phyloP scores from a whole-genome alignment of 768 basidiomycete species.

The Chiua virens region DNA sequence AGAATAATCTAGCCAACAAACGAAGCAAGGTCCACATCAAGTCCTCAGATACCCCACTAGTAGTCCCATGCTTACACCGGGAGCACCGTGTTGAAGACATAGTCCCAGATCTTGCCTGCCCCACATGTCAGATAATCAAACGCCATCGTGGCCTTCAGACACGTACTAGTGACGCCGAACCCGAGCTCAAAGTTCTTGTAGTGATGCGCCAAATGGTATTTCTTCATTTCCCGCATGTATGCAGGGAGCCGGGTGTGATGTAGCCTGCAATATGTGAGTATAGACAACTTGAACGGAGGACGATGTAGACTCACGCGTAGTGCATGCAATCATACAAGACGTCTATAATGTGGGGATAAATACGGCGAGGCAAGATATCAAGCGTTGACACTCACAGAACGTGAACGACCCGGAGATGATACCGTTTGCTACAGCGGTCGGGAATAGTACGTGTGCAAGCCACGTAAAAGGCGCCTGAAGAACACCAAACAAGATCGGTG shows the following conservation, averaged over 20 bases:
- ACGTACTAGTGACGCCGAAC: constrained; percentile 88
- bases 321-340: constrained; percentile 89
- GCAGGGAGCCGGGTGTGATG: constrained; percentile 86
- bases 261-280: constrained; percentile 42
- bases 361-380: neutral
- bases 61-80: constrained; percentile 43
- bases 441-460: constrained; percentile 82
- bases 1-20: constrained; percentile 8
- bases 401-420: constrained; percentile 79
- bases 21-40: constrained; percentile 7
- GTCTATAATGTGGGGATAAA: constrained; percentile 43
- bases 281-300: neutral
- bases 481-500: constrained; percentile 74
- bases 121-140: constrained; percentile 1
- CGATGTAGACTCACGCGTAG: constrained; percentile 64
- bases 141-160: constrained; percentile 19
- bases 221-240: constrained; percentile 92
- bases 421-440: constrained; percentile 82
- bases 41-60: neutral
- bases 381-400: constrained; percentile 57
- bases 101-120: constrained; percentile 90
- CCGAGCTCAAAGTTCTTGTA: constrained; percentile 98
- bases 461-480: constrained; percentile 86
- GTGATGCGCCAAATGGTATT: constrained; percentile 96
- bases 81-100: constrained; percentile 83